Conservation (phyloP, 1,139 yeast genomes). For the Lodderomyces orthopsilosis region DNA sequence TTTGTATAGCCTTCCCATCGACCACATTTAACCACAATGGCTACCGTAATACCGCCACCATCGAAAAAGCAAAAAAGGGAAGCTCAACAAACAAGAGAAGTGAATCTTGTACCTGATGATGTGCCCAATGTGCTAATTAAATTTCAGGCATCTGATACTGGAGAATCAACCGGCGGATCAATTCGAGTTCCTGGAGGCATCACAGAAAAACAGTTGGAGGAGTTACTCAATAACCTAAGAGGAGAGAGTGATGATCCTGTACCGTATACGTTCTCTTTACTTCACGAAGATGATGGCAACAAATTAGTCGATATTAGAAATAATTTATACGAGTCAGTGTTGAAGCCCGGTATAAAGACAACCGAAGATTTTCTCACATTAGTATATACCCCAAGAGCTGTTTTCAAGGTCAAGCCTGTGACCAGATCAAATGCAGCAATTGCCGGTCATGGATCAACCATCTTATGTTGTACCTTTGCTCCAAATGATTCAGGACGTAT, state of each 20-base stretch:
- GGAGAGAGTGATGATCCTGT: slow-evolving; percentile 76
- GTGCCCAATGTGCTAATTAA: slow-evolving; percentile 84
- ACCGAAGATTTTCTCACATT: slow-evolving; percentile 92
- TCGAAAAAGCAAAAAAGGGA: slow-evolving; percentile 83
- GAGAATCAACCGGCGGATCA: slow-evolving; percentile 80
- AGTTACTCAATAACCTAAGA: slow-evolving; percentile 71
- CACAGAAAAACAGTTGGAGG: slow-evolving; percentile 83
- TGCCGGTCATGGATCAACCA: slow-evolving; percentile 93
- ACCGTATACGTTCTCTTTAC: slow-evolving; percentile 81
- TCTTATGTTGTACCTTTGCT: slow-evolving; percentile 88
- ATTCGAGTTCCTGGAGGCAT: slow-evolving; percentile 90
- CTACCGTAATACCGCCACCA: slow-evolving; percentile 91
- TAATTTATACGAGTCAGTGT: slow-evolving; percentile 71
- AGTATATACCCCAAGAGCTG: slow-evolving; percentile 91
- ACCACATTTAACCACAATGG: slow-evolving; percentile 49
- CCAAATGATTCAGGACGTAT: slow-evolving; percentile 83
- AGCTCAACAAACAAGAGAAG: slow-evolving; percentile 79
- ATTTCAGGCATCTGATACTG: slow-evolving; percentile 94
- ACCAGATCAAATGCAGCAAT: slow-evolving; percentile 91
- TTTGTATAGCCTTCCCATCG: no score
- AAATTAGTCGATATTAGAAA: slow-evolving; percentile 69
- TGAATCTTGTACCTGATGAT: slow-evolving; percentile 70
- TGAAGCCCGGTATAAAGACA: slow-evolving; percentile 82
- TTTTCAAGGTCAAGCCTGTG: slow-evolving; percentile 88
- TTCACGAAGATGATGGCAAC: slow-evolving; percentile 39